Percentiles rank a stretch among this genome's conserved stretches.
Evolutionary conservation across 2,329 filamentous ascomycete genomes (phyloP).

Genomic region (Iodosphaeria phyllophila): DNA sequence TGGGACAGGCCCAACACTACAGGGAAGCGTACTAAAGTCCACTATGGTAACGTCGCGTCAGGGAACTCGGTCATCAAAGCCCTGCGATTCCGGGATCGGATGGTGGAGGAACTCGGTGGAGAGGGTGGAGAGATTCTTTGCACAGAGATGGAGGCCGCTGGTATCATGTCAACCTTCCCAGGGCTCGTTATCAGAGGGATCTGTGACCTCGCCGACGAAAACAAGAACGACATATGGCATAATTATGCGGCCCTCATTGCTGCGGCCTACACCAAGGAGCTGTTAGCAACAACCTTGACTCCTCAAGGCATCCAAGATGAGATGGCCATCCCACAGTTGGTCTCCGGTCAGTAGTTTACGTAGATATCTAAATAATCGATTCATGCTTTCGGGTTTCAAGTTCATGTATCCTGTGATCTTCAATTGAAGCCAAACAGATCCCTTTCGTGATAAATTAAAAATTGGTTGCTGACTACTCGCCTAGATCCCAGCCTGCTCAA

Average conservation of each 20-base stretch:
- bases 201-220: constrained; percentile 10
- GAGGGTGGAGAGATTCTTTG: constrained; percentile 5
- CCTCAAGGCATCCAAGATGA: too few species aligned
- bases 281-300: too few species aligned
- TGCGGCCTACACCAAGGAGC: constrained; percentile 8
- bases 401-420: too few species aligned
- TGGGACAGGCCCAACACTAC: constrained; percentile 5
- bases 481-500: too few species aligned
- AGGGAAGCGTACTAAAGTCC: constrained; percentile 6
- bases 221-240: constrained; percentile 10
- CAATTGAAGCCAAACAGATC: too few species aligned
- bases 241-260: constrained; percentile 6
- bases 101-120: constrained; percentile 3
- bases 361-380: too few species aligned
- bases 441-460: too few species aligned
- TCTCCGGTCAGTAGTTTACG: too few species aligned
- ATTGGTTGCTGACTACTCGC: too few species aligned
- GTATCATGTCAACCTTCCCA: constrained; percentile 8
- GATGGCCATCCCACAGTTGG: too few species aligned
- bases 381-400: too few species aligned
- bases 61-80: constrained; percentile 9
- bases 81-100: constrained; percentile 5
- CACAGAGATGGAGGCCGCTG: constrained; percentile 7
- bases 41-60: constrained; percentile 11
- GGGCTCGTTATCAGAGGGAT: constrained; percentile 11